Conservation (phyloP, 139 green algal species). For the Trebouxia sp. region DNA sequence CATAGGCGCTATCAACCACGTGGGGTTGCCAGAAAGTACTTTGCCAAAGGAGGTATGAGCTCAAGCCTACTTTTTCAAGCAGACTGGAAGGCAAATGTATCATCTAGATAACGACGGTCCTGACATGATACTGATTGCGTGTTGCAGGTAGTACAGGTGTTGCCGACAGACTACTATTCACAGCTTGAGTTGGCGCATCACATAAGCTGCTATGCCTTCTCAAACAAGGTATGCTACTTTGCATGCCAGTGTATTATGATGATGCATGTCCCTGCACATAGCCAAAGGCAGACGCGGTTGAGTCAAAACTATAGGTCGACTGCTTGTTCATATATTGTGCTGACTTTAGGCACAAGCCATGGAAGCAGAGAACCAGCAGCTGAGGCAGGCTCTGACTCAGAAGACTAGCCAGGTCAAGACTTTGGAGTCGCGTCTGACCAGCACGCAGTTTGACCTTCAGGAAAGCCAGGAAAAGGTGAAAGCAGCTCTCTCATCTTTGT, state of each 20-base stretch:
- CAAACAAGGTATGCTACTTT: neutral
- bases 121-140: too few relatives aligned
- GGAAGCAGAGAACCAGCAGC: slow-evolving; percentile 54
- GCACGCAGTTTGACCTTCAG: slow-evolving; percentile 52
- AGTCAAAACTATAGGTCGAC: neutral
- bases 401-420: slow-evolving; percentile 52
- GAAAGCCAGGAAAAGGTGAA: slow-evolving; percentile 52
- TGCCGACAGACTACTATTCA: slow-evolving; percentile 17
- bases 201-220: slow-evolving; percentile 25
- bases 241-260: neutral
- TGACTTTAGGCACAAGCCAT: slow-evolving; percentile 52
- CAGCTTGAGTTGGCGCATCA: slow-evolving; percentile 26
- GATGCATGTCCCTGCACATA: neutral
- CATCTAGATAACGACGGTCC: neutral
- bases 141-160: slow-evolving; percentile 8
- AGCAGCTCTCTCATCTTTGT: neutral
- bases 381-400: slow-evolving; percentile 45
- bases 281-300: too few relatives aligned
- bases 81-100: neutral
- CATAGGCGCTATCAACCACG: neutral
- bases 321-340: neutral
- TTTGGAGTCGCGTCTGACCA: slow-evolving; percentile 45
- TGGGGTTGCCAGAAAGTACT: slow-evolving; percentile 4
- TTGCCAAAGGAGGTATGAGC: slow-evolving; percentile 6
- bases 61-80: neutral